Evolutionary conservation across 225 moss, liverwort and hornwort genomes (phyloP).

Genomic region (Pseudisothecium myosuroides): DNA sequence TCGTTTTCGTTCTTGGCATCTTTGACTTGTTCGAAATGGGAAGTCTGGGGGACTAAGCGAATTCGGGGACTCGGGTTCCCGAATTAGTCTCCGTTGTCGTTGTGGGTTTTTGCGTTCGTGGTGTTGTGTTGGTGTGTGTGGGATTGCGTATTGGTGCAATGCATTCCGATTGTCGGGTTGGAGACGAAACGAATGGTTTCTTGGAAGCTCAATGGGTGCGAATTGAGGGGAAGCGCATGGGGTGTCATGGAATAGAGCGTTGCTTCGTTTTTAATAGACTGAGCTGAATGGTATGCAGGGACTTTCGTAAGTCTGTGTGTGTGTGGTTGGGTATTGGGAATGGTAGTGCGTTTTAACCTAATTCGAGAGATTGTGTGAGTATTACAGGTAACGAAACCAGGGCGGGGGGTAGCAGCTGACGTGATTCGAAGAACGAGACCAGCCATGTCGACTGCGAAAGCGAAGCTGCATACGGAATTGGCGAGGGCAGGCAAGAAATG

Average conservation of each 20-base stretch:
- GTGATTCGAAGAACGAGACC: not conserved
- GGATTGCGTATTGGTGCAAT: not conserved
- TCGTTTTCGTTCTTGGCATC: not conserved
- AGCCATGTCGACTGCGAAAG: conserved; percentile 49
- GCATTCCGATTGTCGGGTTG: not conserved
- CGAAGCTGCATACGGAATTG: conserved; percentile 40
- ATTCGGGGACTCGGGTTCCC: not conserved
- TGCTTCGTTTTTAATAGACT: not conserved
- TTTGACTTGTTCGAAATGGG: not conserved
- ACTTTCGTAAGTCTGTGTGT: not conserved
- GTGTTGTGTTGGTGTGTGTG: not conserved
- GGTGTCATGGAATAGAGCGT: not conserved
- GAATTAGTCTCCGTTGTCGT: not conserved
- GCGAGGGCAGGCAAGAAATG: conserved; percentile 29
- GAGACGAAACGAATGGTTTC: not conserved
- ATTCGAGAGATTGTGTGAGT: not conserved
- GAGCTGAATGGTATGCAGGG: not conserved
- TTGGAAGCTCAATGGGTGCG: not conserved
- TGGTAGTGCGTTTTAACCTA: not conserved
- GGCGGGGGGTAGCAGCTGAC: not conserved
- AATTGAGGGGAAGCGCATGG: not conserved
- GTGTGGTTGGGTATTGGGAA: not conserved
- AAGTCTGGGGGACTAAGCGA: not conserved
- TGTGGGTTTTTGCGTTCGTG: not conserved
- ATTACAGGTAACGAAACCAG: not conserved